Evolutionary conservation across 2,329 filamentous ascomycete species (phyloP).

Genomic region (Zalaria sp.): DNA sequence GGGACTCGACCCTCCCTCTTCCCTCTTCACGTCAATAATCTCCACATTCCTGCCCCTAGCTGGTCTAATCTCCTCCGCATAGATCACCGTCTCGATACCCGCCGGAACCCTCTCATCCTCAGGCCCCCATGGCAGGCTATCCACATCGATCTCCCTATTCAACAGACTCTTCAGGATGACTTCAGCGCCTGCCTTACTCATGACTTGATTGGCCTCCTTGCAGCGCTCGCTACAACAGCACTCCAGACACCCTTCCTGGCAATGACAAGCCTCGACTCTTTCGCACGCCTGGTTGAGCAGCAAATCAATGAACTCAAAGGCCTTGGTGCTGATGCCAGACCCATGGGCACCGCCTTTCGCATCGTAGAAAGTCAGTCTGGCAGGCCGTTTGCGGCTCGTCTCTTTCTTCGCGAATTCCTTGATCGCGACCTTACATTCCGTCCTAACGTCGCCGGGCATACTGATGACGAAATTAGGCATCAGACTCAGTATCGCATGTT

Average conservation of each 20-base stretch:
- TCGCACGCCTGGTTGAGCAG: constrained; percentile 62
- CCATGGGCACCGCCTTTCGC: constrained; percentile 77
- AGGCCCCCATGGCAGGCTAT: constrained; percentile 72
- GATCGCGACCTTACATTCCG: constrained; percentile 78
- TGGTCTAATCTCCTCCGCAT: constrained; percentile 51
- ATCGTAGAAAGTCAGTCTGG: constrained; percentile 85
- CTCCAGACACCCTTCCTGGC: constrained; percentile 70
- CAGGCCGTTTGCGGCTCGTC: constrained; percentile 65
- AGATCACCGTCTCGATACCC: constrained; percentile 70
- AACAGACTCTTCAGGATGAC: constrained; percentile 69
- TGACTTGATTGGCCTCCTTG: constrained; percentile 75
- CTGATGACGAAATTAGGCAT: constrained; percentile 85
- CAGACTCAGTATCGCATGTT: constrained; percentile 76
- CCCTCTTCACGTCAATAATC: constrained; percentile 25
- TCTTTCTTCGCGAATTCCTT: constrained; percentile 73
- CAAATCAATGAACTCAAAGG: constrained; percentile 80
- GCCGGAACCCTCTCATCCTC: constrained; percentile 52
- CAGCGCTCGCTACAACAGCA: constrained; percentile 80
- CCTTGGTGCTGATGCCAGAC: constrained; percentile 78
- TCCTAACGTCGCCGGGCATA: constrained; percentile 81
- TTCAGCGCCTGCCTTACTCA: constrained; percentile 78
- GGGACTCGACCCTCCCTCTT: constrained; percentile 13
- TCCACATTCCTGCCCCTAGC: constrained; percentile 24
- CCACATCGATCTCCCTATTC: constrained; percentile 65
- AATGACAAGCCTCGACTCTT: constrained; percentile 63